Conservation (phyloP, 2,329 filamentous ascomycete species). For the Nemania sp. region DNA sequence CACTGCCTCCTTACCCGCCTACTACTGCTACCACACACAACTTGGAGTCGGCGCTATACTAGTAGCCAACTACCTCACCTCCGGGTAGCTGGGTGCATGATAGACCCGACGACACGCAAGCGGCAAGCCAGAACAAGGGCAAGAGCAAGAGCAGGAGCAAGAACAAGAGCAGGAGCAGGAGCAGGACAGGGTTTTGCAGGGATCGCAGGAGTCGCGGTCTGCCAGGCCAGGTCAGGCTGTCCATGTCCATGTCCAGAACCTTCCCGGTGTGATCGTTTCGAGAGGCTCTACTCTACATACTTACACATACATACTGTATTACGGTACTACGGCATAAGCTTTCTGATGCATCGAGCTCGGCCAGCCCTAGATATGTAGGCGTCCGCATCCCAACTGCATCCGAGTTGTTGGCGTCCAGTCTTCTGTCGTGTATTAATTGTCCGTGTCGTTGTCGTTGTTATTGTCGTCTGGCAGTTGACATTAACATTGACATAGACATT, state of each 20-base stretch:
- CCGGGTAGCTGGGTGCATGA: not conserved
- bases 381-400: slow-evolving; percentile 19
- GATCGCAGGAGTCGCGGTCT: no score
- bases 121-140: no score
- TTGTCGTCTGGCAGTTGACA: no score
- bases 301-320: not conserved
- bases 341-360: slow-evolving; percentile 13
- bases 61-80: slow-evolving; percentile 16
- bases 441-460: no score
- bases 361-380: slow-evolving; percentile 25
- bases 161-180: no score
- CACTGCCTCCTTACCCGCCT: not conserved
- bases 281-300: not conserved
- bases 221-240: not conserved
- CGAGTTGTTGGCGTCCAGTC: slow-evolving; percentile 17
- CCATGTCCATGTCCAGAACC: not conserved
- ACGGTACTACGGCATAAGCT: not conserved
- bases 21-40: not conserved
- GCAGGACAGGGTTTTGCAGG: no score
- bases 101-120: slow-evolving; percentile 14
- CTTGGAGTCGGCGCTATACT: slow-evolving; percentile 13
- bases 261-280: slow-evolving; percentile 8
- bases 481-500: no score
- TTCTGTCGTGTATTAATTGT: slow-evolving; percentile 15
- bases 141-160: no score